Evolutionary conservation across 1,284 basidiomycete genomes (phyloP).

Genomic region (Termitomyces sp.): DNA sequence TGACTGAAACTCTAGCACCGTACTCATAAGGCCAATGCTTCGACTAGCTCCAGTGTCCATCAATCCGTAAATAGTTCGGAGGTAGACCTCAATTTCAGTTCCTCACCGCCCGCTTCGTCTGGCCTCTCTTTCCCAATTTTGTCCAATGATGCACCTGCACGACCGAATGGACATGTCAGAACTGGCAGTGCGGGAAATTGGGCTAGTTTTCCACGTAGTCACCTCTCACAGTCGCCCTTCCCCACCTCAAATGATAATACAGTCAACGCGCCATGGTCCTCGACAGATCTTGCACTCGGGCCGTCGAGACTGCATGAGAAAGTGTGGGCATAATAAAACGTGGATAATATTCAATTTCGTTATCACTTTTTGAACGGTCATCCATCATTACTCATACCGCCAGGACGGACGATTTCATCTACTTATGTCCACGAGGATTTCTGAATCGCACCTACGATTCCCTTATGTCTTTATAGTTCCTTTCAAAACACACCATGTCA

Average conservation of each 20-base stretch:
- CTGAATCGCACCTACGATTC: constrained; percentile 19
- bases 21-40: constrained; percentile 41
- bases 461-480: constrained; percentile 18
- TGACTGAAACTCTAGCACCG: constrained; percentile 30
- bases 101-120: constrained; percentile 40
- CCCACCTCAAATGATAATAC: constrained; percentile 52
- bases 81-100: constrained; percentile 49
- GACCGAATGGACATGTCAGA: constrained; percentile 61
- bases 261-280: constrained; percentile 57
- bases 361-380: constrained; percentile 20
- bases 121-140: constrained; percentile 44
- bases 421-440: constrained; percentile 22
- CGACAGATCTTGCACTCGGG: constrained; percentile 54
- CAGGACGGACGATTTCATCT: constrained; percentile 29
- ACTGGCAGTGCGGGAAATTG: constrained; percentile 77
- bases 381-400: constrained; percentile 26
- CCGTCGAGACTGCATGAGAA: constrained; percentile 57
- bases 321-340: constrained; percentile 46
- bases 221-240: constrained; percentile 48
- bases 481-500: constrained; percentile 13
- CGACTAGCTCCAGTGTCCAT: constrained; percentile 51
- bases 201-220: constrained; percentile 54
- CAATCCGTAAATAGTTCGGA: constrained; percentile 73
- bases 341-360: constrained; percentile 19
- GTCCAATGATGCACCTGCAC: constrained; percentile 32